Evolutionary conservation across 176 grass and related monocot species (phyloP).

Genomic region (Triticum urartu): DNA sequence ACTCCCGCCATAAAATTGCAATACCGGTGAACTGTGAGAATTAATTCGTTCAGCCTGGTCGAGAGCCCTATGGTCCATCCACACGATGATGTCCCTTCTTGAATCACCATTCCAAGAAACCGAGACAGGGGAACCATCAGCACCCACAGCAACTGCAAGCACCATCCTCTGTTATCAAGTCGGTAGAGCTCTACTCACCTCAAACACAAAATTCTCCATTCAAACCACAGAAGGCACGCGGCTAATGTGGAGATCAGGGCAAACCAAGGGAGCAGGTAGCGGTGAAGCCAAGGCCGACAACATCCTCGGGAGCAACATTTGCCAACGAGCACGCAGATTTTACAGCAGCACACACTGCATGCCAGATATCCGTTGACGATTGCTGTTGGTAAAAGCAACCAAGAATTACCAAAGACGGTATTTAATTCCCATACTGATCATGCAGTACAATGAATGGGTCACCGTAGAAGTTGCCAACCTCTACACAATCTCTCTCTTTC

Average conservation of each 20-base stretch:
- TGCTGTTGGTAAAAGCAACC: conserved; percentile 48
- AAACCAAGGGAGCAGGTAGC: conserved; percentile 94
- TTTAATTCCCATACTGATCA: not conserved
- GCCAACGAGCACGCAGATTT: conserved; percentile 50
- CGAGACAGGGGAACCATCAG: conserved; percentile 78
- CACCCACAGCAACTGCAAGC: conserved; percentile 78
- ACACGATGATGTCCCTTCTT: conserved; percentile 84
- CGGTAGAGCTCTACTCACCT: not conserved
- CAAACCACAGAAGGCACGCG: not conserved
- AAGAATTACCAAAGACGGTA: not conserved
- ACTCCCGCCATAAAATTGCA: conserved; percentile 85
- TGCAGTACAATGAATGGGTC: not conserved
- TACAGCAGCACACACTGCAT: conserved; percentile 81
- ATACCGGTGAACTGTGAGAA: conserved; percentile 59
- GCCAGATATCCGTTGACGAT: conserved; percentile 92
- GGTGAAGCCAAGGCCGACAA: conserved; percentile 68
- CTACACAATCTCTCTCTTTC: conserved; percentile 82
- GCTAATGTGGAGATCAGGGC: conserved; percentile 8
- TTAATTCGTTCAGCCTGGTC: conserved; percentile 78
- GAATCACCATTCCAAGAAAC: conserved; percentile 81
- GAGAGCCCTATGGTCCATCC: conserved; percentile 97
- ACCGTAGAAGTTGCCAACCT: conserved; percentile 49
- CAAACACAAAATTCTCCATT: not conserved
- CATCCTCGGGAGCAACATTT: conserved; percentile 58
- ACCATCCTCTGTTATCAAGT: conserved; percentile 11